Conservation (phyloP, 202 grass and related monocot genomes). For the Elaeis oleifera region DNA sequence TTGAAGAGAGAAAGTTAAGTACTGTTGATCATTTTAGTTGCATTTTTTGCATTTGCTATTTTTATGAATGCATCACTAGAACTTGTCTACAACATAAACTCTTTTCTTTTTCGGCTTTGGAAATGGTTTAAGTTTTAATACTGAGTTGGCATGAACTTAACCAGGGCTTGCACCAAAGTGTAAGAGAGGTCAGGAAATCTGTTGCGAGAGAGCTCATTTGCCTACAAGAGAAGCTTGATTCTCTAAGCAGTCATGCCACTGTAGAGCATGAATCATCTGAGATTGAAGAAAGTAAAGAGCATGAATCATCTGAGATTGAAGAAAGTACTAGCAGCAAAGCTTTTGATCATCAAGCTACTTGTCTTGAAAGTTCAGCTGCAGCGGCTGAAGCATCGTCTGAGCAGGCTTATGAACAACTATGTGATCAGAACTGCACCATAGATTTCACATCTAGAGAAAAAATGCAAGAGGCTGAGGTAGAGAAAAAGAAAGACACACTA, state of each 20-base stretch:
- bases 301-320: constrained; percentile 4
- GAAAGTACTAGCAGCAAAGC: neutral
- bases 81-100: no score
- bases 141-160: no score
- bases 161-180: constrained; percentile 50
- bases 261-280: constrained; percentile 4
- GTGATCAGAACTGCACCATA: no score
- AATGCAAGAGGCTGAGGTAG: no score
- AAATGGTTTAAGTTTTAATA: neutral
- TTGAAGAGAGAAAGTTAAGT: no score
- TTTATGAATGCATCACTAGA: no score
- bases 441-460: no score
- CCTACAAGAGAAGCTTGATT: constrained; percentile 76
- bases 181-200: constrained; percentile 66
- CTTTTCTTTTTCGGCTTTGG: no score
- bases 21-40: no score
- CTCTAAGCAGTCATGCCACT: constrained; percentile 26
- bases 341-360: neutral
- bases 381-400: constrained; percentile 20
- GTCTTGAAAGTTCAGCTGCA: neutral
- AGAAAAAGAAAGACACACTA: no score
- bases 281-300: constrained; percentile 16
- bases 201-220: constrained; percentile 50
- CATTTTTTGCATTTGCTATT: no score
- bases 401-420: constrained; percentile 16